Conservation (phyloP, 2,329 filamentous ascomycete genomes). For the Fusarium floridanum region DNA sequence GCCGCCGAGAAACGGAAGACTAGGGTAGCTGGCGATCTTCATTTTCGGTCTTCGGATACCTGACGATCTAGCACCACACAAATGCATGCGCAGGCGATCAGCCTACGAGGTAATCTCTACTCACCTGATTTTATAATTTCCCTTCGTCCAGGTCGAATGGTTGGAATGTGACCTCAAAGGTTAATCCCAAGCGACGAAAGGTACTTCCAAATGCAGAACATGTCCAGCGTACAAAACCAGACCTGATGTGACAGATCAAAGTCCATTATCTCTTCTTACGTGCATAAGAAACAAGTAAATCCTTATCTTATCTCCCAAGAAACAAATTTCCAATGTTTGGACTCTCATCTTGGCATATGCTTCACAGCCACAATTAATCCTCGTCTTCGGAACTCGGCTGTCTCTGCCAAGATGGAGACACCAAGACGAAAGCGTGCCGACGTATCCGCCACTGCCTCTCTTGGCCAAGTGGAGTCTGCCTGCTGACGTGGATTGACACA, state of each 20-base stretch:
- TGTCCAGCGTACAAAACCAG: too few species aligned
- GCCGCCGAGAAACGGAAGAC: neutral
- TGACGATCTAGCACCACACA: neutral
- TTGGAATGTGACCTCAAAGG: neutral
- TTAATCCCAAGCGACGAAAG: neutral
- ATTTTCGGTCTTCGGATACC: neutral
- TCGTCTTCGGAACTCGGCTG: neutral
- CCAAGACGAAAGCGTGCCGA: constrained; percentile 29
- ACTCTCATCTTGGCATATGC: constrained; percentile 1
- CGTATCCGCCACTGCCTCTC: constrained; percentile 19
- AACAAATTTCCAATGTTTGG: neutral
- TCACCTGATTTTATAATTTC: neutral
- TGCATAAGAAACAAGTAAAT: neutral
- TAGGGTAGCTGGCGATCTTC: neutral
- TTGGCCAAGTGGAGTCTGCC: constrained; percentile 45
- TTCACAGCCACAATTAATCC: constrained; percentile 2
- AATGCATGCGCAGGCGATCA: neutral
- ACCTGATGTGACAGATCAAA: too few species aligned
- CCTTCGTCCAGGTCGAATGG: rapidly evolving
- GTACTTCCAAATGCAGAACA: neutral
- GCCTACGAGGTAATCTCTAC: neutral
- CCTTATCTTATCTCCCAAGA: neutral
- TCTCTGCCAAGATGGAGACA: constrained; percentile 31
- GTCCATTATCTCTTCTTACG: too few species aligned
- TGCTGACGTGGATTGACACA: constrained; percentile 42